Evolutionary conservation across 352 stramenopile genomes (phyloP).

Genomic region (Globisporangium recalcitrans): DNA sequence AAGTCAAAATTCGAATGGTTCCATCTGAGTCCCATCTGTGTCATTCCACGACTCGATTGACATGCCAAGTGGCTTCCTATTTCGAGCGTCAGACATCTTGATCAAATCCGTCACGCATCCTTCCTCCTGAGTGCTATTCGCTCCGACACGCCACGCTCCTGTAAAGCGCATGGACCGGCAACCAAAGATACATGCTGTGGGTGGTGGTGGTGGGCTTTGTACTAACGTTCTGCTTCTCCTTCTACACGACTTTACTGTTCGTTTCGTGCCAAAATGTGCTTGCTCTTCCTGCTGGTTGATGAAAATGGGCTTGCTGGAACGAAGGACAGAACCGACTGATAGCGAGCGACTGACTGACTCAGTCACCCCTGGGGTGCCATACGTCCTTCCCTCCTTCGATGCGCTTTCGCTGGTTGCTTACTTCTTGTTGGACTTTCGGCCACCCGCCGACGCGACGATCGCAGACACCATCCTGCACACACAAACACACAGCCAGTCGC

Average conservation of each 20-base stretch:
- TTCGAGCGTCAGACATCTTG: neutral
- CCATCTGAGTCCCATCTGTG: neutral
- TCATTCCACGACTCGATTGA: no score
- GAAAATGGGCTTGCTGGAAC: neutral
- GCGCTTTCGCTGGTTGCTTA: conserved; percentile 1
- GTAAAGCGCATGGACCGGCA: no score
- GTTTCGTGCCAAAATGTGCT: neutral
- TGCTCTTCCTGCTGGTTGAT: neutral
- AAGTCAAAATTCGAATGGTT: neutral
- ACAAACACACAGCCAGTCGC: neutral
- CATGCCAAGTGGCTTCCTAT: neutral
- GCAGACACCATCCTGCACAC: conserved; percentile 74
- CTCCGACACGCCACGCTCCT: neutral
- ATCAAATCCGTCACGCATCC: neutral
- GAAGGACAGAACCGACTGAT: neutral
- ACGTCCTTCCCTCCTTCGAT: neutral
- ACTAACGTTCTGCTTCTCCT: neutral
- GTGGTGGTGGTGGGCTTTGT: neutral
- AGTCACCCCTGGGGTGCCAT: neutral
- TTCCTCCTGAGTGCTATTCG: no score
- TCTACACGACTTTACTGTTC: neutral
- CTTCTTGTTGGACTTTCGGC: conserved; percentile 19
- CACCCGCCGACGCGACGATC: conserved; percentile 69
- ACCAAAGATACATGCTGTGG: neutral
- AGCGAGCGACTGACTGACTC: neutral